These are phyloP conservation scores for Collariella sp. DNA, from an alignment of 495 filamentous ascomycete species.

Conservation along the genomic window DNA sequence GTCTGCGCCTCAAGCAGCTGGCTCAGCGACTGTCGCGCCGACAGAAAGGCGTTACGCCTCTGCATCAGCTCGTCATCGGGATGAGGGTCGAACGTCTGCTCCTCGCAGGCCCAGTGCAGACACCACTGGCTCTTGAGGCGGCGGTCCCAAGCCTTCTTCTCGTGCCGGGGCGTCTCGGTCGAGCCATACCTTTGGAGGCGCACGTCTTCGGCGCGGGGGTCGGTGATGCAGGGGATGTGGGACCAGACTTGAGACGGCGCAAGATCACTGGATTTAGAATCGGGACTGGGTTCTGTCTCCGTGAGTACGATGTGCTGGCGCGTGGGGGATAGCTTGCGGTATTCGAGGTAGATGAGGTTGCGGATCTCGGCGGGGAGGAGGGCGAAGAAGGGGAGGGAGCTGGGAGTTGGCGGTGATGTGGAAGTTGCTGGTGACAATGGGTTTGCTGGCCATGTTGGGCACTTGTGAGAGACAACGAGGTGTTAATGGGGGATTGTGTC, in stretches of 20 bases:
- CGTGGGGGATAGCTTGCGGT: conserved; percentile 3
- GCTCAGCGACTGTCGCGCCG: too few species aligned
- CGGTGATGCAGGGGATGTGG: conserved; percentile 12
- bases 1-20: too few species aligned
- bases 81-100: too few species aligned
- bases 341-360: conserved; percentile 21
- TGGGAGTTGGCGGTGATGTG: conserved; percentile 10
- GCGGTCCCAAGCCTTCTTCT: conserved; percentile 2
- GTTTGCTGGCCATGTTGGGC: not conserved
- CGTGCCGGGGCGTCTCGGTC: not conserved
- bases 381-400: conserved; percentile 15
- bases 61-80: too few species aligned
- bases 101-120: conserved; percentile 23
- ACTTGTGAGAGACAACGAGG: too few species aligned
- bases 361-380: conserved; percentile 24
- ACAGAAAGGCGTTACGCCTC: too few species aligned
- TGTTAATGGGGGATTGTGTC: too few species aligned
- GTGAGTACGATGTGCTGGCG: conserved; percentile 1
- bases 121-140: conserved; percentile 21
- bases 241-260: too few species aligned
- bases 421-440: not conserved
- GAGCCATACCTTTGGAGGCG: conserved; percentile 7
- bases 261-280: too few species aligned
- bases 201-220: conserved; percentile 4
- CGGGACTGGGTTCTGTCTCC: too few species aligned